Percentiles rank a stretch among this genome's conserved stretches.
Evolutionary conservation across 176 grass and related monocot genomes (phyloP).

Genomic region (Poa annua): DNA sequence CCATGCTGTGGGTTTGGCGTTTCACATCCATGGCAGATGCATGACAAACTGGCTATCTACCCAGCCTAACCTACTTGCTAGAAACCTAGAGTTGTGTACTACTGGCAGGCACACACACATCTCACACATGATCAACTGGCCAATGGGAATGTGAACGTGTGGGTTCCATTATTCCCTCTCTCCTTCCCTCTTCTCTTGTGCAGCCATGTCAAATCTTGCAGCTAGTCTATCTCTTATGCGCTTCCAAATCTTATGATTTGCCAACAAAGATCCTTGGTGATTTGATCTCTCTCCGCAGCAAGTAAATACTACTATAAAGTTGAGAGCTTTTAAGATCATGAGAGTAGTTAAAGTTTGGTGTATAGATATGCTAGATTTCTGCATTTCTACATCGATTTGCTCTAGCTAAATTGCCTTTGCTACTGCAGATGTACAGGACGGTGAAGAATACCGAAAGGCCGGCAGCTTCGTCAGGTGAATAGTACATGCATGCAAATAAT

Average conservation of each 20-base stretch:
- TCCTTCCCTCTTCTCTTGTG: neutral
- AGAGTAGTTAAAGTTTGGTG: neutral
- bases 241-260: conserved; percentile 55
- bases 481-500: conserved; percentile 28
- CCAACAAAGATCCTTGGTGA: conserved; percentile 25
- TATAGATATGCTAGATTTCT: neutral
- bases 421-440: conserved; percentile 75
- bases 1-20: conserved; percentile 18
- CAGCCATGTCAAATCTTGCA: conserved; percentile 53
- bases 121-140: conserved; percentile 11
- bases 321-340: neutral
- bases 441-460: conserved; percentile 84
- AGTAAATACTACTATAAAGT: neutral
- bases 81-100: neutral
- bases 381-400: neutral
- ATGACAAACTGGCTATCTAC: conserved; percentile 1
- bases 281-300: conserved; percentile 23
- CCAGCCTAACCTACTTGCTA: conserved; percentile 10
- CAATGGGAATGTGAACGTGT: conserved; percentile 42
- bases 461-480: conserved; percentile 72
- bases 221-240: conserved; percentile 1
- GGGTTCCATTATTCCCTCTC: neutral
- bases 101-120: conserved; percentile 17
- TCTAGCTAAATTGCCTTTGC: conserved; percentile 26
- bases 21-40: conserved; percentile 44